Conservation (phyloP, 768 basidiomycete genomes). For the Lactifluus hygrophoroides region DNA sequence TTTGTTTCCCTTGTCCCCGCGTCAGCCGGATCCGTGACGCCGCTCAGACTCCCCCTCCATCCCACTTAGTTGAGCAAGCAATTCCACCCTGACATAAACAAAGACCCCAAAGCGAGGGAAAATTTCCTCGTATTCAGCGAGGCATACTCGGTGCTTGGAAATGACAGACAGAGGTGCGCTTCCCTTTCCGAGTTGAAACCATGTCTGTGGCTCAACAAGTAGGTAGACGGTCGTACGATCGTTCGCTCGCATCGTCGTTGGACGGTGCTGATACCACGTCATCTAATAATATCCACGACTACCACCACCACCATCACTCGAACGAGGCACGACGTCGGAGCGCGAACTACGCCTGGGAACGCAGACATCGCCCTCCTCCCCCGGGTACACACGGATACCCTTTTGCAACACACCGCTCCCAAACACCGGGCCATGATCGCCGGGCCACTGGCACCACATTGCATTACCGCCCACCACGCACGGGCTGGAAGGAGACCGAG, state of each 20-base stretch:
- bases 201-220: too few species aligned
- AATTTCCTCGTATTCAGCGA: conserved; percentile 41
- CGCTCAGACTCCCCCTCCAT: not conserved
- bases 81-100: conserved; percentile 38
- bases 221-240: conserved; percentile 33
- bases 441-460: not conserved
- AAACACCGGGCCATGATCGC: not conserved
- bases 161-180: conserved; percentile 39
- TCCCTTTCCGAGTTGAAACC: not conserved
- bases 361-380: conserved; percentile 19
- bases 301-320: conserved; percentile 13
- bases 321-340: conserved; percentile 29
- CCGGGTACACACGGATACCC: not conserved
- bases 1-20: not conserved
- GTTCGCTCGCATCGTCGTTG: conserved; percentile 18
- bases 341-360: conserved; percentile 33
- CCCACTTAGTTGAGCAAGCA: conserved; percentile 37
- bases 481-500: conserved; percentile 15
- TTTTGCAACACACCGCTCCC: not conserved
- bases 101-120: conserved; percentile 31
- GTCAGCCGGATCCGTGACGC: not conserved
- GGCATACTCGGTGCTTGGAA: conserved; percentile 37
- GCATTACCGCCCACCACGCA: conserved; percentile 7
- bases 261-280: not conserved
- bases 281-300: not conserved